Evolutionary conservation across 163 green algal genomes (phyloP), one percentile per base, ranked within the genome.

Genomic region (Volvox carteri): DNA sequence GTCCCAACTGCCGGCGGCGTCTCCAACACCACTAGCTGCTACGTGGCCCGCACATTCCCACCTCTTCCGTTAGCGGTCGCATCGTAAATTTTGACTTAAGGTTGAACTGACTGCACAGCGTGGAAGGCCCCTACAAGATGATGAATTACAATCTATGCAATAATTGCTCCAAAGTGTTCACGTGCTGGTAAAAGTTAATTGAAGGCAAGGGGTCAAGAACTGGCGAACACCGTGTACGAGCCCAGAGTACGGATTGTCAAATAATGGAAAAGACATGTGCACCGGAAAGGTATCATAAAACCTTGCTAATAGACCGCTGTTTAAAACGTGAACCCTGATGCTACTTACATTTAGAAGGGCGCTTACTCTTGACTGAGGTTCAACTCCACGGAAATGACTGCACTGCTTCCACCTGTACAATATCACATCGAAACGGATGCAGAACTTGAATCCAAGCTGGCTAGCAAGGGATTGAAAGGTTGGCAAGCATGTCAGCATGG

Each of bases 1-100:
- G 77, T 73, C 50, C 77, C 19, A 21, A n/a, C 23, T 35, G 52
- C 39, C 50, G 75, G 75, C 75, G 75, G 73, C 73, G 25, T 62
- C 18, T 19, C 35, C 35, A 76, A 50, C 46, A 12, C 8, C 30
- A 48, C 37, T 25, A 50, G 6, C n/a, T n/a, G n/a, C n/a, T n/a
- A n/a, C n/a, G n/a, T n/a, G n/a, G n/a, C 12, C 48, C 35, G 37
- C 33, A 12, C 60, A 72, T 39, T 65, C 79, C 81, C 60, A 46
- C 88, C 83, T 90, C 93, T 62, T 95, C 93, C 28, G 93, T 95
- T 1, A 95, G 81, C 0, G 93, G 93, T 23, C 93, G 84, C 93
- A 94, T 95, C 12, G 11, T 41, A 46, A 35, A 1, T 52, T n/a
- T 76, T 76, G 3, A 33, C 11, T 33, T 70, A 9, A 70, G 12